Evolutionary conservation across 352 stramenopile species (phyloP), one percentile per base, ranked within the genome.

Genomic region (Globisporangium spinosum): DNA sequence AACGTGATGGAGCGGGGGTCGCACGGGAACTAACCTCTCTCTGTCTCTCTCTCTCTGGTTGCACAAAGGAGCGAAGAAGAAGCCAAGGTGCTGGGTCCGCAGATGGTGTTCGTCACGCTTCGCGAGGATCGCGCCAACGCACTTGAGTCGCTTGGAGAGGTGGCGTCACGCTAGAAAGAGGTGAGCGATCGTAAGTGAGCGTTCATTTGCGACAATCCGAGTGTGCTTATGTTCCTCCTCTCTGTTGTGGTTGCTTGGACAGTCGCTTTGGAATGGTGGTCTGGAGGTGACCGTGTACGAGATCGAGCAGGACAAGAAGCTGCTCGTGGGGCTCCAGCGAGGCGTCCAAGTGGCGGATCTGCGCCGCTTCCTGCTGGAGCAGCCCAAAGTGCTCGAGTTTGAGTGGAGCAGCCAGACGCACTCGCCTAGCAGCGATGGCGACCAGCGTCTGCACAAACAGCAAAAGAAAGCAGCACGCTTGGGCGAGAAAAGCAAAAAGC

Each of bases 51-150:
- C 13, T 47, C 40, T 49, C 40, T 49, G 13, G 5, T 13, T 49
- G 15, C 15, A 49, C 7, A 12, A 56, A 91, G 79, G 40, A 77
- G 63, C 29, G 67, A 76, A 7, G 67, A 65, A 3, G 74, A 86
- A 34, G 79, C 80, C 35, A 88, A 87, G 62, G 59, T 67, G 3
- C 55, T 88, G n/a, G 83, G 83, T 6, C 83, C 85, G 10, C 85
- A 93, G 56, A 93, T 94, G 85, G 72, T 94, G 7, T 94, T 94
- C 58, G 83, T 92, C 63, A 90, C 80, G 47, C 69, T 94, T 17
- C 45, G 51, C 9, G n/a, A 29, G 32, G 49, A 61, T 35, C n/a
- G 62, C 1, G 9, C 20, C n/a, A 71, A 61, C 0, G n/a, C 63
- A 0, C 35, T 12, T 53, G 75, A 89, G 47, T 58, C 67, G 22